Percentiles rank a stretch among this genome's conserved stretches.
These are phyloP conservation scores for Suhomyces atakaporum DNA, from an alignment of 1,139 yeast genomes.

Conservation along the genomic window DNA sequence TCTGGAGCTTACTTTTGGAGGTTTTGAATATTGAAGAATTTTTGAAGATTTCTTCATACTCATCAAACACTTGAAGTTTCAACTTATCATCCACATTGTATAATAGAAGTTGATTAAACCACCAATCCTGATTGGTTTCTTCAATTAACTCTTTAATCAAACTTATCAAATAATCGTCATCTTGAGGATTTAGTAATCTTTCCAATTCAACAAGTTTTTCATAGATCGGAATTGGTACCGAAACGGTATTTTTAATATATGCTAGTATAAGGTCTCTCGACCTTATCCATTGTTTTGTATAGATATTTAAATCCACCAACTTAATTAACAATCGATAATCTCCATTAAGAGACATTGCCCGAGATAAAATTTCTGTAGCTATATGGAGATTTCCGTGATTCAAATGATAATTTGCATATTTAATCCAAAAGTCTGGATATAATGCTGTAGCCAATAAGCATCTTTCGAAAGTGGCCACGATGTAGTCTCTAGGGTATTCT, in stretches of 20 bases:
- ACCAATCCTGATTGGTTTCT: conserved; percentile 28
- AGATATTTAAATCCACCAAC: conserved; percentile 42
- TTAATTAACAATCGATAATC: conserved; percentile 32
- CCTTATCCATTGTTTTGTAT: conserved; percentile 29
- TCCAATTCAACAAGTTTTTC: conserved; percentile 44
- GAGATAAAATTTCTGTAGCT: conserved; percentile 41
- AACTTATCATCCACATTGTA: conserved; percentile 12
- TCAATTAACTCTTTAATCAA: conserved; percentile 27
- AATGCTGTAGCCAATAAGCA: conserved; percentile 54
- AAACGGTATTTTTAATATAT: conserved; percentile 28
- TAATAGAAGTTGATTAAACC: conserved; percentile 16
- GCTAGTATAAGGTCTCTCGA: conserved; percentile 41
- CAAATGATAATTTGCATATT: conserved; percentile 53
- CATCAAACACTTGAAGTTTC: conserved; percentile 15
- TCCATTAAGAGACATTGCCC: conserved; percentile 32
- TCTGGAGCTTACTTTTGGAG: conserved; percentile 10
- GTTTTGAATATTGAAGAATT: conserved; percentile 11
- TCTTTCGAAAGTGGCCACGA: conserved; percentile 55
- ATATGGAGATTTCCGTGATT: conserved; percentile 26
- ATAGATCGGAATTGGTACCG: conserved; percentile 36
- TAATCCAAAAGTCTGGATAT: conserved; percentile 62
- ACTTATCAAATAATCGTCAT: conserved; percentile 27
- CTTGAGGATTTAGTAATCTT: conserved; percentile 25
- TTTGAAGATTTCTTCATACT: conserved; percentile 13
- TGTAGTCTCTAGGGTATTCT: conserved; percentile 28